Conservation (phyloP, 805 yeast species). For the Naumovozyma baii region DNA sequence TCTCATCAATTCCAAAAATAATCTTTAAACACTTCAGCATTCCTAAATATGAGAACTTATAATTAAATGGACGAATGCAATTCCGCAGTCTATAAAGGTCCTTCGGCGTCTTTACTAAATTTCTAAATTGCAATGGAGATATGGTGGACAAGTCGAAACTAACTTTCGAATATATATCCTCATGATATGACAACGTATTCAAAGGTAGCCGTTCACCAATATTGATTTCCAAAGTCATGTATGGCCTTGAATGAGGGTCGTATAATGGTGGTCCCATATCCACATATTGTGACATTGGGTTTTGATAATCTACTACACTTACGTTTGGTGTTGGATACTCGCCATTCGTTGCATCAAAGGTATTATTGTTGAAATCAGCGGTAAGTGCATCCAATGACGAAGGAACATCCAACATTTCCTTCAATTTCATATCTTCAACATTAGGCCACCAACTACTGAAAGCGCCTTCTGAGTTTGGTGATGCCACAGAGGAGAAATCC, state of each 20-base stretch:
- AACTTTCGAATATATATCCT: not conserved
- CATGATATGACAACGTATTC: not conserved
- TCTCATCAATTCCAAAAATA: slow-evolving; percentile 4
- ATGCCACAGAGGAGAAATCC: not conserved
- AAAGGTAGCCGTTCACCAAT: not conserved
- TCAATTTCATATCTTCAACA: slow-evolving; percentile 19
- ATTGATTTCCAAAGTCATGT: slow-evolving; percentile 10
- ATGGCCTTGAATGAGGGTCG: slow-evolving; percentile 8
- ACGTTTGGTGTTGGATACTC: no score
- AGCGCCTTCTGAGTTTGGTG: not conserved
- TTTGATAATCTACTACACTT: no score
- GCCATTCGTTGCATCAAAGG: no score
- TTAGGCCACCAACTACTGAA: slow-evolving; percentile 41
- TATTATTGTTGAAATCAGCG: not conserved
- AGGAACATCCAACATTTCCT: slow-evolving; percentile 11
- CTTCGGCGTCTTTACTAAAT: slow-evolving; percentile 15
- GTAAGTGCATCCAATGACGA: not conserved
- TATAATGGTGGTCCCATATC: not conserved
- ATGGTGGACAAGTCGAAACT: slow-evolving; percentile 1
- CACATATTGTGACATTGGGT: not conserved
- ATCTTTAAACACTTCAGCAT: slow-evolving; percentile 10
- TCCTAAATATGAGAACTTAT: slow-evolving; percentile 14
- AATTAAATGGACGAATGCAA: slow-evolving; percentile 18
- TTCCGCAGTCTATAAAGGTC: slow-evolving; percentile 15
- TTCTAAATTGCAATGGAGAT: slow-evolving; percentile 15